phyloP scores from a whole-genome alignment of 2,329 filamentous ascomycete species.

The Aspergillus sp. region DNA sequence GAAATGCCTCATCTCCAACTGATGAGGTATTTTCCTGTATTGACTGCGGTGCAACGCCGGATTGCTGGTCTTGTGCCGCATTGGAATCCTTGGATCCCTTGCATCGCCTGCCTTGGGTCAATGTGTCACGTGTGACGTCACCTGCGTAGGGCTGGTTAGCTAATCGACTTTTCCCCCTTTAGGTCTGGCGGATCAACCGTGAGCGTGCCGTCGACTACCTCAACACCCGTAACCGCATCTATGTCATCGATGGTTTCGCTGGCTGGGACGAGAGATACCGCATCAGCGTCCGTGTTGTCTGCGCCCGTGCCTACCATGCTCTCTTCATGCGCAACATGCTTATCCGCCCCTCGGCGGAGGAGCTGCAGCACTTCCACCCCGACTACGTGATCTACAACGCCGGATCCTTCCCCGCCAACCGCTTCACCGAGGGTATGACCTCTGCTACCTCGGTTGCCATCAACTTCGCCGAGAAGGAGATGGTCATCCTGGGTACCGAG shows the following conservation, averaged over 20 bases:
- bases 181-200: constrained; percentile 99
- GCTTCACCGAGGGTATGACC: constrained; percentile 98
- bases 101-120: constrained; percentile 3
- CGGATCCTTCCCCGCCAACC: constrained; percentile 96
- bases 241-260: constrained; percentile 94
- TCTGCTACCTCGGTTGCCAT: constrained; percentile 96
- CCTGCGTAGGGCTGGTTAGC: constrained; percentile 17
- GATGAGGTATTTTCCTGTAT: constrained; percentile 18
- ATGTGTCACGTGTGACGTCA: constrained; percentile 30
- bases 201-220: constrained; percentile 98
- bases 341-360: constrained; percentile 85
- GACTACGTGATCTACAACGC: constrained; percentile 99
- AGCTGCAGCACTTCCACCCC: constrained; percentile 96
- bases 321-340: constrained; percentile 99
- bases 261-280: constrained; percentile 99
- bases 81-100: neutral
- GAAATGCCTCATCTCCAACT: constrained; percentile 13
- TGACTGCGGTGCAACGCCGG: constrained; percentile 9
- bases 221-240: constrained; percentile 98
- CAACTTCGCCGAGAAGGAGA: constrained; percentile 99
- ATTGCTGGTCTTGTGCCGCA: constrained; percentile 15
- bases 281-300: constrained; percentile 96
- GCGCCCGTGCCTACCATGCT: constrained; percentile 97
- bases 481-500: constrained; percentile 99
- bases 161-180: constrained; percentile 13